Evolutionary conservation across 805 yeast species (phyloP).

Genomic region (Yarrowia deformans): DNA sequence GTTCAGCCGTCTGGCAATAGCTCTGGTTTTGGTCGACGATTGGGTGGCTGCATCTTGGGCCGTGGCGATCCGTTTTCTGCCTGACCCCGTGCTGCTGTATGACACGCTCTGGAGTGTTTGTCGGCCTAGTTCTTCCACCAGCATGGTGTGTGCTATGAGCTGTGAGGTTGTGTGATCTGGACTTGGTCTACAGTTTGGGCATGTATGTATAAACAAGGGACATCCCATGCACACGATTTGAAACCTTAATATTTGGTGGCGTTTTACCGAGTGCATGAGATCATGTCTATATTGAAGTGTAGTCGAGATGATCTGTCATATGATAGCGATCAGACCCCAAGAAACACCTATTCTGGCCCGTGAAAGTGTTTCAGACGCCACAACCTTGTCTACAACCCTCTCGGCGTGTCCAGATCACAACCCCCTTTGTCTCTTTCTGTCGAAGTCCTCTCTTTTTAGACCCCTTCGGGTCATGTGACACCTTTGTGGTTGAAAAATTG

Average conservation of each 20-base stretch:
- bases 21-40: slow-evolving; percentile 42
- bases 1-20: slow-evolving; percentile 44
- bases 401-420: background rate
- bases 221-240: too few species aligned
- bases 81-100: slow-evolving; percentile 24
- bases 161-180: too few species aligned
- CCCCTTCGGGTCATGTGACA: slow-evolving; percentile 33
- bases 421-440: background rate
- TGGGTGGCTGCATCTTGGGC: slow-evolving; percentile 27
- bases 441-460: slow-evolving; percentile 10
- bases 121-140: slow-evolving; percentile 36
- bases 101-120: slow-evolving; percentile 28
- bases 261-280: background rate
- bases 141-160: slow-evolving; percentile 5
- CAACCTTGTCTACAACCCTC: background rate
- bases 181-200: too few species aligned
- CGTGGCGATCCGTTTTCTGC: slow-evolving; percentile 31
- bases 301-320: background rate
- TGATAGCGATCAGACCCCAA: too few species aligned
- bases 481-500: slow-evolving; percentile 38
- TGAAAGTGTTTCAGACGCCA: background rate
- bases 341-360: background rate
- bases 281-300: background rate
- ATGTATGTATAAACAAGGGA: too few species aligned
- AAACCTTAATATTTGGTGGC: background rate